Evolutionary conservation across 1,284 basidiomycete species (phyloP).

Genomic region (Cryptococcus sp.): DNA sequence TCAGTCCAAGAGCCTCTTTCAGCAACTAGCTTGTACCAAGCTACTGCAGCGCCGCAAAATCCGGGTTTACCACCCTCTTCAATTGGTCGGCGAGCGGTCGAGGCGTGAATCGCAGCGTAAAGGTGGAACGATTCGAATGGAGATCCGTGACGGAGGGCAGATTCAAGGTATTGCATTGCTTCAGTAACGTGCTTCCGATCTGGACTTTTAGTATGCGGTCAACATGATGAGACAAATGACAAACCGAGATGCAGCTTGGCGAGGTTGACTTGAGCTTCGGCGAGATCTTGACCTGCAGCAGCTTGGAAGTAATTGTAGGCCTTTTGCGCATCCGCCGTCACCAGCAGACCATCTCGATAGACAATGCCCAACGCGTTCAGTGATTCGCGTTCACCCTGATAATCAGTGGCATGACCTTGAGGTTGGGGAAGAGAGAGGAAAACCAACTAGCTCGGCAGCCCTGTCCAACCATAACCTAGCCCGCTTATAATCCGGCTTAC

Average conservation of each 20-base stretch:
- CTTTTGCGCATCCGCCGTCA: constrained; percentile 49
- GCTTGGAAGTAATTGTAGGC: constrained; percentile 66
- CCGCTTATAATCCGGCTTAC: constrained; percentile 65
- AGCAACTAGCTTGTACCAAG: constrained; percentile 75
- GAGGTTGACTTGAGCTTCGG: constrained; percentile 85
- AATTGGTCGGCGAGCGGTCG: constrained; percentile 51
- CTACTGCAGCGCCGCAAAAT: constrained; percentile 77
- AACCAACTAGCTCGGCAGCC: constrained; percentile 60
- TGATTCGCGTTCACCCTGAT: constrained; percentile 72
- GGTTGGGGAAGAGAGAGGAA: not conserved
- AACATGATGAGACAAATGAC: too few relatives aligned
- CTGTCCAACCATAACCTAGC: constrained; percentile 95
- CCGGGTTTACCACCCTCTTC: constrained; percentile 35
- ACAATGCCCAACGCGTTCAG: constrained; percentile 89
- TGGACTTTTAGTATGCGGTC: constrained; percentile 10
- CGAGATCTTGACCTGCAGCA: constrained; percentile 79
- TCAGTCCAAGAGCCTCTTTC: constrained; percentile 86
- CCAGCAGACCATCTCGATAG: constrained; percentile 80
- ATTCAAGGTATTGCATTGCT: constrained; percentile 71
- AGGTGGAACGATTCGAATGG: constrained; percentile 91
- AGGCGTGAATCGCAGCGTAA: constrained; percentile 70
- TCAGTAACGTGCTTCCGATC: constrained; percentile 41
- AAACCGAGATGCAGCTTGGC: constrained; percentile 77
- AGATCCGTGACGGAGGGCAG: constrained; percentile 75
- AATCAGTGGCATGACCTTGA: not conserved